Evolutionary conservation across 2,329 filamentous ascomycete genomes (phyloP), one percentile per base, ranked within the genome.

Genomic region (Penicillium sumatraense): DNA sequence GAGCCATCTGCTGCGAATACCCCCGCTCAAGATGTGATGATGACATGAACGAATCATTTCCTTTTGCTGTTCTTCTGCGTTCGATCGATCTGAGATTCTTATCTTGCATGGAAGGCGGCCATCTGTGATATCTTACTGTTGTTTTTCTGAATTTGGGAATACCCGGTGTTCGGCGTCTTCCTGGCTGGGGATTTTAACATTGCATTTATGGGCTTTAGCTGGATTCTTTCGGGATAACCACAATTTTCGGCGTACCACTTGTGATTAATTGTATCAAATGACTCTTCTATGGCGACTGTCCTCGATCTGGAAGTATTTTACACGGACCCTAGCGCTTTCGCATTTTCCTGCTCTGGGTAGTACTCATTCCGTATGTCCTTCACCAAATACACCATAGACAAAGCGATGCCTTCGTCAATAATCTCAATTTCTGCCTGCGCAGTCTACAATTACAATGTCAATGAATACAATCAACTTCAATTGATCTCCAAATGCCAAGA

Each of bases 1-100:
- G 51, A 54, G 14, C 49, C 56, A 23, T 62, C 56, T 24, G 23
- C 53, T 42, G 42, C 27, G 20, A 47, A 31, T 14, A 64, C 58
- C 6, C 62, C 62, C 27, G 58, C 54, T 13, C 56, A 58, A 42
- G 62, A 64, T 49, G 56, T 60, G 23, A 54, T 16, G 49, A 60
- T 47, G 61, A 63, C 50, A 56, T 63, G 42, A 58, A 44, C 23
- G 1, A 14, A 18, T 44, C 3, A 23, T 5, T 44, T 16, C 18
- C 13, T 26, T 24, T 27, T 56, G 31, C 36, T 31, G 46, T 13
- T 18, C 10, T 9, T 24, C 10, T 24, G 38, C 38, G 38, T 20
- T 13, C 26, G 5, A 21, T 58, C 20, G 16, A 20, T 27, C 31
- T 20, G 11, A n/a, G 26, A 16, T 42, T 61, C n/a, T 21, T 23